phyloP scores from a whole-genome alignment of 306 rosid genomes.

The Morella rubra region DNA sequence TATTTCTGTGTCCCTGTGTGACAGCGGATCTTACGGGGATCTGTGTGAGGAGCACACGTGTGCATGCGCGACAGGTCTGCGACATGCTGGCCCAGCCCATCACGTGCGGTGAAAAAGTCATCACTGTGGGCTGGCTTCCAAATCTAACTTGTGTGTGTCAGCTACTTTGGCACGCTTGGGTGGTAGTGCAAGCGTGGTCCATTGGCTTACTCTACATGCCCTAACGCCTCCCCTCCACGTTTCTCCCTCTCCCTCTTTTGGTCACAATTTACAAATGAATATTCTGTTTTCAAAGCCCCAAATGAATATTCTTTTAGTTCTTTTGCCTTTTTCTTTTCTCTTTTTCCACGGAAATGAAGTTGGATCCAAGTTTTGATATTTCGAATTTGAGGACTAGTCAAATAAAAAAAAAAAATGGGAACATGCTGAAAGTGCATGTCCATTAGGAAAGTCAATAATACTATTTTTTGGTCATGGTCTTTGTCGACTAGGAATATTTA shows the following conservation, averaged over 20 bases:
- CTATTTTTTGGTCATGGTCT: too few species aligned
- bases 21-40: conserved; percentile 51
- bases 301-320: neutral
- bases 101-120: conserved; percentile 61
- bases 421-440: too few species aligned
- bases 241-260: neutral
- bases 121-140: conserved; percentile 18
- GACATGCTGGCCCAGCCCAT: conserved; percentile 52
- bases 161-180: conserved; percentile 22
- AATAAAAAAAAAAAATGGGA: too few species aligned
- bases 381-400: neutral
- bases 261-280: too few species aligned
- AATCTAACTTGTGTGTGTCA: conserved; percentile 21
- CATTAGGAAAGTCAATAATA: too few species aligned
- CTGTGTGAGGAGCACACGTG: conserved; percentile 63
- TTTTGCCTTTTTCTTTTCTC: neutral
- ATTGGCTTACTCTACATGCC: neutral
- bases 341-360: neutral
- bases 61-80: conserved; percentile 57
- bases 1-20: conserved; percentile 18
- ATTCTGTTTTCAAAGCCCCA: neutral
- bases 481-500: too few species aligned
- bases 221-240: neutral
- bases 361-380: neutral
- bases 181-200: conserved; percentile 23